These are phyloP conservation scores for Didymella glomerata DNA, from an alignment of 2,329 filamentous ascomycete genomes.

Conservation along the genomic window DNA sequence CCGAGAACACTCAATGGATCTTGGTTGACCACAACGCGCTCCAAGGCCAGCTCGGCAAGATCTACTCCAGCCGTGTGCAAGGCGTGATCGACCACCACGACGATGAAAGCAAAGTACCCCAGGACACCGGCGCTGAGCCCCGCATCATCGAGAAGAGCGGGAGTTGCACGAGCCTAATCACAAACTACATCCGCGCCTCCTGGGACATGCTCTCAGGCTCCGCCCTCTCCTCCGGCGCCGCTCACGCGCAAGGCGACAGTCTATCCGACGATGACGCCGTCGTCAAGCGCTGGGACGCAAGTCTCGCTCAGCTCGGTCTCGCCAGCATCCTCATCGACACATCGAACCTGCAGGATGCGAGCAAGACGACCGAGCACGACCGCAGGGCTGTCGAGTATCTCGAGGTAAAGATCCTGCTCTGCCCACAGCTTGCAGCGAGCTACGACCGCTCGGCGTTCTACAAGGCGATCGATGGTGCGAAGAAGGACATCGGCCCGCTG, in stretches of 20 bases:
- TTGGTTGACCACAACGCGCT: conserved; percentile 83
- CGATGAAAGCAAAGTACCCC: conserved; percentile 68
- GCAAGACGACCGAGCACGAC: conserved; percentile 73
- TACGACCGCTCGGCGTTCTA: conserved; percentile 68
- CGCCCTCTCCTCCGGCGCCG: conserved; percentile 54
- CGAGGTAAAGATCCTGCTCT: conserved; percentile 61
- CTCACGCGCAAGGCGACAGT: conserved; percentile 52
- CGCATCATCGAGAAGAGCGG: conserved; percentile 72
- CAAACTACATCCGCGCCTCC: conserved; percentile 63
- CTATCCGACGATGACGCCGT: conserved; percentile 42
- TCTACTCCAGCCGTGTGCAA: conserved; percentile 63
- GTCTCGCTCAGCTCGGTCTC: conserved; percentile 72
- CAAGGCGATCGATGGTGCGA: conserved; percentile 67
- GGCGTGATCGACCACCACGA: conserved; percentile 82
- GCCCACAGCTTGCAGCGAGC: conserved; percentile 42
- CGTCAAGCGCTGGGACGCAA: conserved; percentile 59
- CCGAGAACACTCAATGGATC: conserved; percentile 71
- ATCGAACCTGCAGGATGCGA: conserved; percentile 63
- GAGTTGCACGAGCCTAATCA: conserved; percentile 76
- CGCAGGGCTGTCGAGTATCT: conserved; percentile 65
- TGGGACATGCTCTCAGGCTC: conserved; percentile 64
- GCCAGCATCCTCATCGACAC: conserved; percentile 80
- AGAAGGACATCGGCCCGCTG: conserved; percentile 71
- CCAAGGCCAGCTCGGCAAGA: conserved; percentile 66
- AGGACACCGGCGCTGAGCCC: conserved; percentile 59